Evolutionary conservation across 1,284 basidiomycete species (phyloP).

Genomic region (Peniophora sp.): DNA sequence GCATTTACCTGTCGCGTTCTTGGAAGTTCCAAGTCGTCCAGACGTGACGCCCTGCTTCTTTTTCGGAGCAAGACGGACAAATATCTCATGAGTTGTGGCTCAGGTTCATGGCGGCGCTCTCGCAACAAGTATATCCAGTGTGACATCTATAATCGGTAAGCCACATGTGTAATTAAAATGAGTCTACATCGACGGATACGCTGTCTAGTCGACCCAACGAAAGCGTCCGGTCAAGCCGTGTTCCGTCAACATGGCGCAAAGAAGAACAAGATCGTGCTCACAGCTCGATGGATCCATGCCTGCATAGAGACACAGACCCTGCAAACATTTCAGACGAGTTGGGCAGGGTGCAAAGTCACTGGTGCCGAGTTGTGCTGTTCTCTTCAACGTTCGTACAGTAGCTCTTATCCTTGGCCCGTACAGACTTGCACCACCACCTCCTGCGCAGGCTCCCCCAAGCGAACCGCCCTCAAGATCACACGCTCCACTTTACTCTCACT

Average conservation of each 20-base stretch:
- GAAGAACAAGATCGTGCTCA: constrained; percentile 69
- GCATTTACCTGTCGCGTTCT: not conserved
- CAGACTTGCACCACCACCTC: not conserved
- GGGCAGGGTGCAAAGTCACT: constrained; percentile 70
- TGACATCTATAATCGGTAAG: constrained; percentile 69
- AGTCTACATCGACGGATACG: constrained; percentile 13
- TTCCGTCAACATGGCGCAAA: constrained; percentile 69
- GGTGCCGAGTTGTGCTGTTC: constrained; percentile 56
- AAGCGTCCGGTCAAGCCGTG: constrained; percentile 70
- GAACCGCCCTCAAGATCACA: too few species aligned
- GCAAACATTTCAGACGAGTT: constrained; percentile 66
- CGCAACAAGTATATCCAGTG: constrained; percentile 64
- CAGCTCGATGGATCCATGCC: constrained; percentile 63
- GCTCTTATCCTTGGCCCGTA: not conserved
- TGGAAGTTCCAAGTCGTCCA: not conserved
- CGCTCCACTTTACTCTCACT: too few species aligned
- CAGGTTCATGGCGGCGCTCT: constrained; percentile 56
- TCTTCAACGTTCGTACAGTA: not conserved
- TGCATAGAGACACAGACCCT: constrained; percentile 59
- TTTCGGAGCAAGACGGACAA: too few species aligned
- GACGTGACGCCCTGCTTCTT: too few species aligned
- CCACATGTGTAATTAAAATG: constrained; percentile 2
- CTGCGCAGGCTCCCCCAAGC: too few species aligned
- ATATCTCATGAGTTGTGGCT: too few species aligned
- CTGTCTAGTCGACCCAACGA: constrained; percentile 60